Evolutionary conservation across 2,329 filamentous ascomycete genomes (phyloP), one percentile per base, ranked within the genome.

Genomic region (Xylaria sp.): DNA sequence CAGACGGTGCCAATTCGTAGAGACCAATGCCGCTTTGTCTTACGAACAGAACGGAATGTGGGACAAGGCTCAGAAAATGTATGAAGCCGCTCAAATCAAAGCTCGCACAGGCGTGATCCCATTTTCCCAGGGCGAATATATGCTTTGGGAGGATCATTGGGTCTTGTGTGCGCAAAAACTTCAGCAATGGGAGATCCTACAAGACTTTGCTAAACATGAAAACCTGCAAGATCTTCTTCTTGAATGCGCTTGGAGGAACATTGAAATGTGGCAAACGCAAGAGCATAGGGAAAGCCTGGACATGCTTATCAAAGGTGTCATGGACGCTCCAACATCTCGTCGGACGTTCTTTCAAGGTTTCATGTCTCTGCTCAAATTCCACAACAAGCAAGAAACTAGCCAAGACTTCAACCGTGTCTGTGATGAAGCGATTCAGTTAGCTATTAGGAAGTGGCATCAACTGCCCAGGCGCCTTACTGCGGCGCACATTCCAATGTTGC

Each of bases 91-190:
- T 0, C 96, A 99, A 77, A 92, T 99, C 76, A 99, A 98, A 77
- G 95, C 96, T 46, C 88, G 96, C 49, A 98, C 94, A 0, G 95
- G 94, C 54, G 92, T 94, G n/a, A 88, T 98, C 64, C 94, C 95
- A 0, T 98, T 97, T 77, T 97, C 94, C 0, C 92, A 96, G 71
- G 93, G 90, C 33, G 95, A 99, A 77, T 99, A 99, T 78, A 97
- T 96, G 87, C 85, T 99, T 1, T 99, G 95, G 95, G 95, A 99
- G 78, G 95, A 99, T 74, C 96, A 99, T 71, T 99, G 95, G 95
- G 89, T 99, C 43, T 85, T 97, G 52, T 99, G 95, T 76, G 95
- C 94, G 0, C 93, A 98, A 78, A 99, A 99, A 79, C 83, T 99
- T 47, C 96, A 99, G 76, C 96, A 99, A 74, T 99, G 95, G 95